Base-by-base conservation (phyloP, 345 rosid species). In the Brassica juncea region DNA sequence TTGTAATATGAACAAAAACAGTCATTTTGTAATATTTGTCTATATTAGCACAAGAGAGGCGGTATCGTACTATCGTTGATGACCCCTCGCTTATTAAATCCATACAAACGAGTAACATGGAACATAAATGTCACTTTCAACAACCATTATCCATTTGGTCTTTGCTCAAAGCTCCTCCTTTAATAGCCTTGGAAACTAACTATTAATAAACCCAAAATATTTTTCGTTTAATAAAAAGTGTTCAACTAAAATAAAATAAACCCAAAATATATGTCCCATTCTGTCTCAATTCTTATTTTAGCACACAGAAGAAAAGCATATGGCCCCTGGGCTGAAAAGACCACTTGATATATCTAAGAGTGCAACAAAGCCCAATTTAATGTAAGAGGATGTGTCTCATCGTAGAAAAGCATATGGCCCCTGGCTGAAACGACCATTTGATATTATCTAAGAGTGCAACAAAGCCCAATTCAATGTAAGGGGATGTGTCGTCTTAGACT, bases 11-110 rank as follows among this genome's bases (percentile, higher is more conserved):
- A 60, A 68, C 32, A 7, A 42, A 52, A 8, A 6, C 6, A 52
- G 65, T 34, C 37, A 52, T 62, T 6, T 77, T 52, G 71, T 70
- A 49, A 42, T 70, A 16, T 70, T 61, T 77, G 75, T 77, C 42
- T 62, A 61, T 70, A 76, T 31, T 44, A 30, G 69, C 80, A 59
- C 16, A 68, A 68, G 21, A 23, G 25, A 23, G 25, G 25, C 25
- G 25, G 25, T 23, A 23, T 23, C 25, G 25, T 23, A 23, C 25
- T 23, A 23, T 23, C 25, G 25, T 23, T 23, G 44, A 47, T 31
- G 49, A 47, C 70, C 31, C 25, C 42, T 57, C 35, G 4, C 5
- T 19, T 31, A 55, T 55, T 11, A 16, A 8, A 68, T 4, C 8
- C 8, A 31, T 16, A 54, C 62, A 30, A 52, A 52, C 6, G 62